Percentiles rank a stretch among this genome's conserved stretches.
phyloP scores from a whole-genome alignment of 768 basidiomycete species.

The Boletus subparvulus region DNA sequence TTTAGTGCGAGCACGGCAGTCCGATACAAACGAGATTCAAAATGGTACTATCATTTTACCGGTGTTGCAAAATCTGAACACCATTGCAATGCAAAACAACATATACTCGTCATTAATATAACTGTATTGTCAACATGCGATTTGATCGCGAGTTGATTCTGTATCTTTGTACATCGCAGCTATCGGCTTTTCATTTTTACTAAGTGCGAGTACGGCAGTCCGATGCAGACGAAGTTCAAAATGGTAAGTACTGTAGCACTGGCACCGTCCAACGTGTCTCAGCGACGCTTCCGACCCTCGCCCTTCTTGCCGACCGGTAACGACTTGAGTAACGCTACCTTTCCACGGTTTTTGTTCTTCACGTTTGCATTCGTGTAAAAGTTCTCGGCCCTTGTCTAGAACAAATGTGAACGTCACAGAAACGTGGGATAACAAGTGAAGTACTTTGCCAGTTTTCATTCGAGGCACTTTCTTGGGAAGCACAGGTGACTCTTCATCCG shows the following conservation, averaged over 20 bases:
- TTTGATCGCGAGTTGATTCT: not conserved
- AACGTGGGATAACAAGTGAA: not conserved
- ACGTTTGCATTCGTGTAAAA: constrained; percentile 85
- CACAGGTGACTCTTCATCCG: constrained; percentile 36
- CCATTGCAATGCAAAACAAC: no score
- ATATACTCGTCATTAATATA: no score
- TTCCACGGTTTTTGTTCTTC: constrained; percentile 80
- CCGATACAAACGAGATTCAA: not conserved
- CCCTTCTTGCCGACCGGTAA: constrained; percentile 52
- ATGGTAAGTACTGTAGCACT: constrained; percentile 14
- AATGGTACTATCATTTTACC: constrained; percentile 1
- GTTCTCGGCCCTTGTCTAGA: constrained; percentile 81
- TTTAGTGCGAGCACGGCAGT: constrained; percentile 6
- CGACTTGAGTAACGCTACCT: constrained; percentile 58
- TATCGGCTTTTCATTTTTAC: constrained; percentile 6
- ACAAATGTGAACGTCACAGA: constrained; percentile 9
- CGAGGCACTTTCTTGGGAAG: constrained; percentile 61
- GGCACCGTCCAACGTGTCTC: constrained; percentile 11
- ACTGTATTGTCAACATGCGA: not conserved
- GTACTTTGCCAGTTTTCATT: constrained; percentile 92
- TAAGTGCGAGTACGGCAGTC: constrained; percentile 8
- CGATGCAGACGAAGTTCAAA: constrained; percentile 1
- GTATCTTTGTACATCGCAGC: constrained; percentile 16
- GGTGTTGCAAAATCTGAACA: no score
- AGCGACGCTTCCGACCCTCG: constrained; percentile 40